These are phyloP conservation scores for Amanita phalloides DNA, from an alignment of 768 basidiomycete genomes.

Conservation along the genomic window DNA sequence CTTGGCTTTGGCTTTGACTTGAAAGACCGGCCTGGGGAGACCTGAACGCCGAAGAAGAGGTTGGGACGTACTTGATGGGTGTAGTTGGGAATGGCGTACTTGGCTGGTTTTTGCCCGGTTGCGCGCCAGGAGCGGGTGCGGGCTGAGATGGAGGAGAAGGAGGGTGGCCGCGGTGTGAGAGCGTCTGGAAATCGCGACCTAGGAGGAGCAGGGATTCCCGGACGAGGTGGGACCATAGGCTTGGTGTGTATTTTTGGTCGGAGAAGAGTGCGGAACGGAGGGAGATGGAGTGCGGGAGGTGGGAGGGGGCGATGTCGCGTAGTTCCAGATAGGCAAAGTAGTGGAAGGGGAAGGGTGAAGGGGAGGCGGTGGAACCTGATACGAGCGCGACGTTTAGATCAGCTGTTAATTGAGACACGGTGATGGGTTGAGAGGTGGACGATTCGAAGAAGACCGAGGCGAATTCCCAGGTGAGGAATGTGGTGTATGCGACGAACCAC, in stretches of 20 bases:
- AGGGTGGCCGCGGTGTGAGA: constrained; percentile 48
- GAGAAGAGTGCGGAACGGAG: constrained; percentile 49
- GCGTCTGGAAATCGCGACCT: constrained; percentile 58
- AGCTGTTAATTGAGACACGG: constrained; percentile 30
- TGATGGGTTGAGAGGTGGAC: constrained; percentile 44
- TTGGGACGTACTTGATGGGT: constrained; percentile 22
- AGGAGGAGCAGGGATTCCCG: constrained; percentile 51
- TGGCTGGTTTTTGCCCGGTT: background rate
- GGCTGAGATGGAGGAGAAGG: constrained; percentile 11
- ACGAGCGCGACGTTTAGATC: constrained; percentile 48
- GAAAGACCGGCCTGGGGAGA: background rate
- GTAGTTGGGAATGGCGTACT: constrained; percentile 19
- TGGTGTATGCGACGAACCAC: constrained; percentile 41
- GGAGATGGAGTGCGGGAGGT: constrained; percentile 25
- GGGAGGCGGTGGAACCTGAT: constrained; percentile 29
- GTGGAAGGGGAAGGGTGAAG: constrained; percentile 30
- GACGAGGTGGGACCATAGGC: constrained; percentile 50
- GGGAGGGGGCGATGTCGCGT: constrained; percentile 33
- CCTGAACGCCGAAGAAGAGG: constrained; percentile 1
- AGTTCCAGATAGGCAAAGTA: constrained; percentile 65
- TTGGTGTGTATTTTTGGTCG: constrained; percentile 57
- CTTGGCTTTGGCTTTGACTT: background rate
- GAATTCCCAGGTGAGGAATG: constrained; percentile 52
- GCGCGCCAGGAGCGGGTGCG: constrained; percentile 7
- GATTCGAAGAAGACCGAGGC: constrained; percentile 50